A percentile compares a stretch with the other conserved stretches of the same genome.
phyloP scores from a whole-genome alignment of 208 protist genomes.

The Angomonas ambiguus region DNA sequence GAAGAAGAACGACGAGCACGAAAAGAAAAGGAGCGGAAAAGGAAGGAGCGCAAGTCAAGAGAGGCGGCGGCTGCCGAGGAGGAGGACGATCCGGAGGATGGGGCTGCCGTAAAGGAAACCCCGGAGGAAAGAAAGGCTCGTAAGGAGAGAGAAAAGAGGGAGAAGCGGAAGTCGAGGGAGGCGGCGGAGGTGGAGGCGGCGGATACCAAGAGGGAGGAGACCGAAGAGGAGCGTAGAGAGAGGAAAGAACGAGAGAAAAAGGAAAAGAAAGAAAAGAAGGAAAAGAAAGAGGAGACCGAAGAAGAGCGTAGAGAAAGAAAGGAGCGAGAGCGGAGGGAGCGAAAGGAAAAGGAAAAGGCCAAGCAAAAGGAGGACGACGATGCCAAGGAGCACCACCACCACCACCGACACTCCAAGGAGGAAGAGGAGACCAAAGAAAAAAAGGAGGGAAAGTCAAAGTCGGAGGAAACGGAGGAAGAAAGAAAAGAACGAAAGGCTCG shows the following conservation, averaged over 20 bases:
- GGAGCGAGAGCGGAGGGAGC: conserved; percentile 4
- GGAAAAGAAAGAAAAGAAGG: background rate
- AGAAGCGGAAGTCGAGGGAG: conserved; percentile 19
- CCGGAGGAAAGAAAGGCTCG: conserved; percentile 5
- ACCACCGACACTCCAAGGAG: conserved; percentile 58
- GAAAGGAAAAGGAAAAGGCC: background rate
- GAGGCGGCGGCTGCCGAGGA: background rate
- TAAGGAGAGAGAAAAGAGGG: conserved; percentile 15
- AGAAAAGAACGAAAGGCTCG: conserved; percentile 58
- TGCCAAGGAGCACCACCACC: conserved; percentile 47
- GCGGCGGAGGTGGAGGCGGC: conserved; percentile 30
- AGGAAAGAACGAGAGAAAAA: background rate
- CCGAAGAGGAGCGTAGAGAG: background rate
- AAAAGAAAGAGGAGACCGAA: conserved; percentile 21
- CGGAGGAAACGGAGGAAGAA: conserved; percentile 79
- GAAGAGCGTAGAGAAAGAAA: conserved; percentile 46
- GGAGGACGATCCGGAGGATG: conserved; percentile 4
- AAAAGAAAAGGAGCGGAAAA: background rate
- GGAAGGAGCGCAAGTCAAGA: background rate
- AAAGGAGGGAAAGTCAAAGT: conserved; percentile 26
- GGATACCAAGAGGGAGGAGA: conserved; percentile 18
- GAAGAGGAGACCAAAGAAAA: conserved; percentile 22
- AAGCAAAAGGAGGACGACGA: conserved; percentile 3
- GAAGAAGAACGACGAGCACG: background rate
- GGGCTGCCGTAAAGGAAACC: conserved; percentile 5